These are phyloP conservation scores for Cryptosporidium sp. DNA, from an alignment of 169 alveolate genomes.

Conservation along the genomic window DNA sequence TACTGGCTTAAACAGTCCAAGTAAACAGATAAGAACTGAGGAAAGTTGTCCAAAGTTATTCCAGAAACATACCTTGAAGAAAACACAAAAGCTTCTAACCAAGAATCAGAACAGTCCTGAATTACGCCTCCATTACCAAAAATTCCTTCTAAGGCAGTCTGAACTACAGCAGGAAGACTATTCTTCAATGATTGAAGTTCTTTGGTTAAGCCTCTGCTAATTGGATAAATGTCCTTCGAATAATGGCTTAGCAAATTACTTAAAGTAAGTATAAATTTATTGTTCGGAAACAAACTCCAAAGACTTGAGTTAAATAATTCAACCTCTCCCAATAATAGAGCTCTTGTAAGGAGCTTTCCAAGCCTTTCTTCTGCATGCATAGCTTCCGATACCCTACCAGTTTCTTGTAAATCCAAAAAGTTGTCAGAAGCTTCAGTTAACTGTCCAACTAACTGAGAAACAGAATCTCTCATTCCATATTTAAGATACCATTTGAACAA, in stretches of 20 bases:
- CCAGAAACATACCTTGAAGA: constrained; percentile 59
- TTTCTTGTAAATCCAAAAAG: constrained; percentile 39
- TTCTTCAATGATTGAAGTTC: constrained; percentile 12
- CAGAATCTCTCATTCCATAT: constrained; percentile 58
- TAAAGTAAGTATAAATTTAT: constrained; percentile 10
- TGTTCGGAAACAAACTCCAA: constrained; percentile 53
- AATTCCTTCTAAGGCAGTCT: constrained; percentile 16
- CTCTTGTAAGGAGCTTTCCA: constrained; percentile 25
- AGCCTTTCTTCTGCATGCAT: constrained; percentile 19
- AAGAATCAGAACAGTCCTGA: constrained; percentile 44
- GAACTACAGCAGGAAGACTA: constrained; percentile 48
- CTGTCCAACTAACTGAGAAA: constrained; percentile 17
- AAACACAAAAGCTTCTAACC: constrained; percentile 73
- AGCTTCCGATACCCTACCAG: constrained; percentile 8
- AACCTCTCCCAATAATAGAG: constrained; percentile 34
- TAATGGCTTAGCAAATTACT: constrained; percentile 14
- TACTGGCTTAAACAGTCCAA: constrained; percentile 24
- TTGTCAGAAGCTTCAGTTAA: constrained; percentile 54
- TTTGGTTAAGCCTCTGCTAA: constrained; percentile 12
- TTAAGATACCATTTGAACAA: constrained; percentile 60
- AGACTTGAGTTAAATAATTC: constrained; percentile 41
- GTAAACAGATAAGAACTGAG: constrained; percentile 35
- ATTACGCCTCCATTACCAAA: constrained; percentile 59
- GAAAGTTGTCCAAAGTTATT: constrained; percentile 40
- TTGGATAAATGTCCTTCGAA: constrained; percentile 14